phyloP scores from a whole-genome alignment of 306 rosid species.

The Boehmeria nivea region DNA sequence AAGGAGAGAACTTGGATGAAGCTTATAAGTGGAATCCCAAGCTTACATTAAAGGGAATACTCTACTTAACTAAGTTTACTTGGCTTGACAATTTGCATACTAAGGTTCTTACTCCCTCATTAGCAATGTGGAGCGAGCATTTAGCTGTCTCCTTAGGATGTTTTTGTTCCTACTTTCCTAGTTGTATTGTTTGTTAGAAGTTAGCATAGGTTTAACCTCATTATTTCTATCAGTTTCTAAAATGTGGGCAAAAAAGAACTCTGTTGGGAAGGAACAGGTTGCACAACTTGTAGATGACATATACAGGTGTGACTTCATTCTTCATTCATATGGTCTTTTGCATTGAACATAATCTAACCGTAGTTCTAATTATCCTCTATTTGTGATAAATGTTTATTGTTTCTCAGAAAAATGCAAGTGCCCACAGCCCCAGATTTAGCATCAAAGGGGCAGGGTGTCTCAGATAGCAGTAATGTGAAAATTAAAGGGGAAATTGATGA shows the following conservation, averaged over 20 bases:
- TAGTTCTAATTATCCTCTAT: background rate
- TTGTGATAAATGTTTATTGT: background rate
- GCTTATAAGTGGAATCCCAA: no score
- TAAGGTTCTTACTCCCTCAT: background rate
- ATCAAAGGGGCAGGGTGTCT: conserved; percentile 70
- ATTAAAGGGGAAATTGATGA: conserved; percentile 77
- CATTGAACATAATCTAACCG: no score
- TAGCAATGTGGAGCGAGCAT: background rate
- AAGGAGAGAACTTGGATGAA: no score
- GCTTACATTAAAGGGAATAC: background rate
- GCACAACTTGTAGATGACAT: conserved; percentile 90
- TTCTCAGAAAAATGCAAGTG: conserved; percentile 87
- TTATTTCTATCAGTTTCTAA: conserved; percentile 47
- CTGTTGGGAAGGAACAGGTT: conserved; percentile 79
- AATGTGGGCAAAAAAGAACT: conserved; percentile 71
- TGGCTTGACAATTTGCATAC: background rate
- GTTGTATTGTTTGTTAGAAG: conserved; percentile 4
- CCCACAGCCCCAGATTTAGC: conserved; percentile 92
- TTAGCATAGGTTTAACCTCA: background rate
- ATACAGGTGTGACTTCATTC: conserved; percentile 76
- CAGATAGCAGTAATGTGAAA: conserved; percentile 78
- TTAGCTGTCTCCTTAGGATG: background rate
- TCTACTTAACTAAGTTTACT: no score
- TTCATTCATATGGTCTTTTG: background rate
- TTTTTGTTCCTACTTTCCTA: background rate